Evolutionary conservation across 768 basidiomycete species (phyloP), one percentile per base, ranked within the genome.

Genomic region (Trametes villosa): DNA sequence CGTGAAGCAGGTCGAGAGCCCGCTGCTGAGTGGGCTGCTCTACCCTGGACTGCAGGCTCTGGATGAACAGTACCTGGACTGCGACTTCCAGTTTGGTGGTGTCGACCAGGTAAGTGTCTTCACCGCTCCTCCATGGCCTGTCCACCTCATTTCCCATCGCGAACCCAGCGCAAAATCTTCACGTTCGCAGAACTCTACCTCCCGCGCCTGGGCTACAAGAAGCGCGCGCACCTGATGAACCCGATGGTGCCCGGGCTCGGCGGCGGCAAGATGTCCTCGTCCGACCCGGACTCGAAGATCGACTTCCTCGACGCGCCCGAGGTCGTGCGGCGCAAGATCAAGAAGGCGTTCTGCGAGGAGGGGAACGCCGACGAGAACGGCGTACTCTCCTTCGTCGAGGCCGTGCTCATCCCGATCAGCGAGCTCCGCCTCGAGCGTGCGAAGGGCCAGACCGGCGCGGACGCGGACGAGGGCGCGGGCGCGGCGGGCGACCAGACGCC

Each of bases 201-300:
- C 53, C 97, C 97, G 4, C 83, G 86, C 63, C 83, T 98, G 31
- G 97, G 96, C 34, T 98, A 98, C 78, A 77, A 79, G 53, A 98
- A 97, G 75, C 93, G 96, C 33, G 92, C 96, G 0, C 97, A 99
- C 73, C 81, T 99, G 45, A 99, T 99, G 97, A 99, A 98, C 76
- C 79, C 85, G 33, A 98, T 98, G 96, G 94, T 98, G 0, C 95
- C 96, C 30, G 95, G 96, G 44, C 82, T 97, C 33, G 87, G 88
- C 42, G 96, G 96, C 31, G 92, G 94, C 18, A 99, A 99, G 72
- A 98, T 99, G 97, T 97, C 95, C 17, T 89, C 95, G 1, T 98
- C 96, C 1, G 96, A 98, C 67, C 94, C 94, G 30, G 93, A 97
- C 73, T 95, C 92, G 64, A 99, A 99, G 76, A 96, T 98, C 72